Base-by-base conservation (phyloP, 257 asterid species). In the Salvia splendens region DNA sequence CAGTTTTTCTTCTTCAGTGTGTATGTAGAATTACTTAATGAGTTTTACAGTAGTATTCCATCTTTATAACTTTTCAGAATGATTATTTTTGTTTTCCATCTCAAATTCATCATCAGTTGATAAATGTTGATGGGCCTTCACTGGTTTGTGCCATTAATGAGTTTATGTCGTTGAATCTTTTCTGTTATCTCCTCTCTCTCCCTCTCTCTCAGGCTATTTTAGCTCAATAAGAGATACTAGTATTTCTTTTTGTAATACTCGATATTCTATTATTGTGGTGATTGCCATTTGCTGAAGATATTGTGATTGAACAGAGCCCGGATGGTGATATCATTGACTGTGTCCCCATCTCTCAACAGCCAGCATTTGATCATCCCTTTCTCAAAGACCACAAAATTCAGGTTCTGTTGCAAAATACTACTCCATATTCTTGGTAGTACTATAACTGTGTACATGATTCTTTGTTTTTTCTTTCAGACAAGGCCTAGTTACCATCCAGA, bases 311-410 rank as follows among this genome's bases (percentile, higher is more conserved):
- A 63, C 95, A 89, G 97, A 90, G 95, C 49, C 81, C 88, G 61
- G 97, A 90, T 77, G 97, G 97, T 33, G 96, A 90, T 86, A 78
- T 67, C 69, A 90, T 90, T 60, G 97, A 90, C 83, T 90, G 97
- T 71, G 89, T 90, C 7, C 94, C 73, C 86, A 79, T 90, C 75
- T 78, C 95, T 81, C 84, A 85, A 48, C 97, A 90, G 65, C 94
- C 89, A 45, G 95, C 96, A 65, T 87, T 90, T 65, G 97, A 90
- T 79, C 96, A 87, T n/a, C 96, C 96, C 28, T 88, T 90, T 67
- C 92, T 90, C 81, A 87, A 83, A 82, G 95, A 91, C 84, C 97
- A 91, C 84, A 87, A 88, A 75, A 88, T 88, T 61, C 96, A 88
- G 97, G 97, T 89, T 24, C 1, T 62, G 41, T 8, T 62, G 51